Evolutionary conservation across 352 stramenopile species (phyloP).

Genomic region (Globisporangium nodosum): DNA sequence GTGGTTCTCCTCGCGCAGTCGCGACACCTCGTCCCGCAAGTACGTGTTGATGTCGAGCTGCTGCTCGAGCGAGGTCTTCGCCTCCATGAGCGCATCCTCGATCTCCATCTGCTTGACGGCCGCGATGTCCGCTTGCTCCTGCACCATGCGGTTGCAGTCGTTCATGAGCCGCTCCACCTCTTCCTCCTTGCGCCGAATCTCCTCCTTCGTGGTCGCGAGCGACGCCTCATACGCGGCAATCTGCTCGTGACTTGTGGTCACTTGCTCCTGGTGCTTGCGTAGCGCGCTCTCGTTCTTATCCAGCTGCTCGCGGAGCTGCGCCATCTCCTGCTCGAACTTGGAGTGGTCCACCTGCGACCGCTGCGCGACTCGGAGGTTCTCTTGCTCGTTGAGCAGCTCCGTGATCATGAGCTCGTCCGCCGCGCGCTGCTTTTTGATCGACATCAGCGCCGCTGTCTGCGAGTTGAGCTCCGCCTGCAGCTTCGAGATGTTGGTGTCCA

Average conservation of each 20-base stretch:
- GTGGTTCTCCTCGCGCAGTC: conserved; percentile 78
- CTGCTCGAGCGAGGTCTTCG: conserved; percentile 82
- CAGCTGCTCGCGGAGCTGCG: conserved; percentile 57
- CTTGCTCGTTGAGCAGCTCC: conserved; percentile 80
- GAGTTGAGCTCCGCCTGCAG: conserved; percentile 60
- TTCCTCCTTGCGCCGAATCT: conserved; percentile 68
- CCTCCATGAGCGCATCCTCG: conserved; percentile 75
- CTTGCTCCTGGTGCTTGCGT: conserved; percentile 67
- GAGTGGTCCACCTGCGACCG: conserved; percentile 35
- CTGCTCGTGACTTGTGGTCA: conserved; percentile 55
- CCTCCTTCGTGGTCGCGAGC: conserved; percentile 47
- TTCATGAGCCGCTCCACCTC: conserved; percentile 80
- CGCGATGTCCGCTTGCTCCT: conserved; percentile 74
- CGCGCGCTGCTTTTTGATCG: conserved; percentile 64
- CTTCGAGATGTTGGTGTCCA: conserved; percentile 76
- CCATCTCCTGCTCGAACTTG: conserved; percentile 70
- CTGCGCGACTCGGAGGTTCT: conserved; percentile 55
- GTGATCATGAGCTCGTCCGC: conserved; percentile 80
- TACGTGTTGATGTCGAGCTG: conserved; percentile 85
- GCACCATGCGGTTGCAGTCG: conserved; percentile 83
- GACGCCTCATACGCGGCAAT: conserved; percentile 64
- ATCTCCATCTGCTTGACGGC: conserved; percentile 81
- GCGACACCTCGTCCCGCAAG: conserved; percentile 69
- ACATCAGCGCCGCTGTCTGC: conserved; percentile 50
- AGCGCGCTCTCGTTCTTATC: conserved; percentile 66